phyloP scores from a whole-genome alignment of 306 rosid genomes.

The Urtica urens region DNA sequence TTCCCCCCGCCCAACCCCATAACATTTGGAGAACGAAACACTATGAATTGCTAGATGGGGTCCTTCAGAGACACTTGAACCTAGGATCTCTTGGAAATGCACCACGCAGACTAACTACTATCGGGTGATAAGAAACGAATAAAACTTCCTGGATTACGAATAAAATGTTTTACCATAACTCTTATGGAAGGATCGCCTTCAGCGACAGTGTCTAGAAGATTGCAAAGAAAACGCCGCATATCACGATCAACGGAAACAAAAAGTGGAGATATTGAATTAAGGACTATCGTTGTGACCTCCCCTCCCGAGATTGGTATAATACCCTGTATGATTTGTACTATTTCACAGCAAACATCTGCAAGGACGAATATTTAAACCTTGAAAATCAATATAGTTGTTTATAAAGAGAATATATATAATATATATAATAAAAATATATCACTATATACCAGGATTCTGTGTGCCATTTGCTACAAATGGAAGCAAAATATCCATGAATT shows the following conservation, averaged over 20 bases:
- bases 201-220: constrained; percentile 62
- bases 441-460: constrained; percentile 38
- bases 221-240: constrained; percentile 55
- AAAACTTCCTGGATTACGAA: no score
- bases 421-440: neutral
- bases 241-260: constrained; percentile 52
- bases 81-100: no score
- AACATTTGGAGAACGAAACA: no score
- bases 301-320: constrained; percentile 48
- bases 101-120: no score
- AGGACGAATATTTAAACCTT: constrained; percentile 20
- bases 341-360: constrained; percentile 55
- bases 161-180: constrained; percentile 43
- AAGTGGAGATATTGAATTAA: constrained; percentile 52
- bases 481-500: constrained; percentile 57
- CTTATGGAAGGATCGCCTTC: constrained; percentile 47
- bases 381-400: constrained; percentile 7
- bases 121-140: no score
- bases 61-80: no score
- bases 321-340: constrained; percentile 45
- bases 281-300: constrained; percentile 40
- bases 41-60: no score
- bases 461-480: constrained; percentile 43
- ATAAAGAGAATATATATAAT: neutral
- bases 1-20: no score